phyloP scores from a whole-genome alignment of 306 rosid species.

The Trifolium subterraneum region DNA sequence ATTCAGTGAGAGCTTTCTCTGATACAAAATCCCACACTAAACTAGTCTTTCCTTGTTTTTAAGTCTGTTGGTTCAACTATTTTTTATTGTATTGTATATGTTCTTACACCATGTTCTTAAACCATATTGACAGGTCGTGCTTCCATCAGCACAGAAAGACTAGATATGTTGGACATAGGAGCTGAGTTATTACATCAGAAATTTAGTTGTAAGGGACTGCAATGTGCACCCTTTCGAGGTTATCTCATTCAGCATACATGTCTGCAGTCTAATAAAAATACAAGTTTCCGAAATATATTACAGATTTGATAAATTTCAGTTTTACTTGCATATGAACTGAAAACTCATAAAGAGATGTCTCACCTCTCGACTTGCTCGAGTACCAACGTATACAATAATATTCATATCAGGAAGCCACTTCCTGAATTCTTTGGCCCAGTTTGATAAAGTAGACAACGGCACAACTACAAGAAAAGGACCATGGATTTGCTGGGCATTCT shows the following conservation, averaged over 20 bases:
- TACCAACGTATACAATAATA: slow-evolving; percentile 93
- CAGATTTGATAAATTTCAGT: slow-evolving; percentile 11
- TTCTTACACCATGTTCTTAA: background rate
- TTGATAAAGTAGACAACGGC: slow-evolving; percentile 92
- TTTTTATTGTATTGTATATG: too few relatives aligned
- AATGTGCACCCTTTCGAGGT: background rate
- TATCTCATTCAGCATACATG: slow-evolving; percentile 4
- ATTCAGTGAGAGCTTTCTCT: background rate
- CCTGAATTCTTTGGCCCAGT: slow-evolving; percentile 99
- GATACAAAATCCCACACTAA: background rate
- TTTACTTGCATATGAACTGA: slow-evolving; percentile 26
- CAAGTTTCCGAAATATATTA: slow-evolving; percentile 21
- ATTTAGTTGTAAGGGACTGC: background rate
- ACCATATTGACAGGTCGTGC: background rate
- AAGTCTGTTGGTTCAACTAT: background rate
- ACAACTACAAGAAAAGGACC: slow-evolving; percentile 99
- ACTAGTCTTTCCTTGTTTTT: background rate
- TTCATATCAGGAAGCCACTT: slow-evolving; percentile 99
- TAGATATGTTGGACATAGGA: background rate
- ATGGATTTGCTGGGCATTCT: slow-evolving; percentile 94
- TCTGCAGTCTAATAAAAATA: slow-evolving; percentile 25
- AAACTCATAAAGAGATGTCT: slow-evolving; percentile 40
- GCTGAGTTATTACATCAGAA: background rate
- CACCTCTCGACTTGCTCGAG: slow-evolving; percentile 99
- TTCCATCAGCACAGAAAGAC: background rate